Base-by-base conservation (phyloP, 2,329 filamentous ascomycete genomes). In the Harringtonia lauricola region DNA sequence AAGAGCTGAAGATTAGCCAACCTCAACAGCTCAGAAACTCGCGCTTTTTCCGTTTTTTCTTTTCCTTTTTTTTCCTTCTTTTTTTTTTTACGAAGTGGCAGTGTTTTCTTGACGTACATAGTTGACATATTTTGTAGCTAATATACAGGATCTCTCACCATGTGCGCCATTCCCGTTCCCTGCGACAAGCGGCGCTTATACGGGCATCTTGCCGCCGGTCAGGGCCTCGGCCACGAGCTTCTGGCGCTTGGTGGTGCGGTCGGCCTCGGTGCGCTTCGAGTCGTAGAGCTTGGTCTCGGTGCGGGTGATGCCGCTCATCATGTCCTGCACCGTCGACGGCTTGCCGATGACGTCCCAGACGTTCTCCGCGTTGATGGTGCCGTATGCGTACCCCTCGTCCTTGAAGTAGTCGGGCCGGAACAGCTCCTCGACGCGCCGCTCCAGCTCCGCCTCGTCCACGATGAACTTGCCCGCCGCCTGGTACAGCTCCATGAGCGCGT, bases 401-500 rank as follows among this genome's bases (percentile, higher is more conserved):
- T 55, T 59, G 59, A 72, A 76, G 61, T 67, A 68, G 49, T 76
- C 71, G 22, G 79, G 76, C 15, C 77, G 73, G 64, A 95, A 98
- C n/a, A 82, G 71, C 49, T 71, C 65, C 19, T 94, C 83, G 45
- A 95, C 81, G 51, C 79, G 74, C 15, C 68, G 68, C 53, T 84
- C 74, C 29, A 98, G 74, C 59, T 94, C 82, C 41, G 72, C 66
- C 59, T 94, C 88, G 21, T 74, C 81, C 17, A 87, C 81, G 58
- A 98, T 95, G 65, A 96, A 98, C 33, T 77, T 69, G 22, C 83
- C 76, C 6, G 92, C 88, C 54, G 88, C 84, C 66, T 92, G 84
- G 65, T 98, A 98, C 13, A 98, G 74, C 46, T 86, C 80, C 63
- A 95, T 86, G 26, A 98, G 65, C 15, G 81, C 74, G 51, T 90